Evolutionary conservation across 176 grass and related monocot species (phyloP), one percentile per base, ranked within the genome.

Genomic region (Phoenix roebelenii): DNA sequence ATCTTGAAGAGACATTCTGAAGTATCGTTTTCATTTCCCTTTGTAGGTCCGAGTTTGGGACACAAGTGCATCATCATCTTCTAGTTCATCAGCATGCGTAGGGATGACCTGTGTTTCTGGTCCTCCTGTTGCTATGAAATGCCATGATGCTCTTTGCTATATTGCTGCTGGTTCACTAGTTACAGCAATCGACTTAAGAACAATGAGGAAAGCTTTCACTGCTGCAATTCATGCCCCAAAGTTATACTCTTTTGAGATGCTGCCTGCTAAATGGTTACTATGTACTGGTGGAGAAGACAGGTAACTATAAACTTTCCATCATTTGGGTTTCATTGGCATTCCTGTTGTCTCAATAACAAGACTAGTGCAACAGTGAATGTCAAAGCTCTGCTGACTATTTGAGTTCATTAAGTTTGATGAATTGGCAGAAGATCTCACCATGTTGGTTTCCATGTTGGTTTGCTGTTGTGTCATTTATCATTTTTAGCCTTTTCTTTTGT

Each of bases 31-130:
- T 3, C 74, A 48, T 79, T 26, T 18, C 51, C 15, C 15, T 69
- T 78, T 65, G 22, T 30, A 88, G 91, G 75, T 96, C 69, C 87
- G 79, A 85, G 80, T 86, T 66, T 96, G 92, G 92, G 87, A 96
- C 68, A 79, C 81, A 54, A 39, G 71, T 74, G 58, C 74, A 28
- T 28, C 57, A 58, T 58, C 77, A 65, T 85, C 68, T n/a, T 80
- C 67, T 77, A 64, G 79, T 64, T 85, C 77, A 72, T 86, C 83
- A 28, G 86, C 83, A 16, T 96, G 83, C 51, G 92, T 90, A 44
- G 92, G 92, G 28, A 73, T 52, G 48, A 77, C 80, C 23, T 80
- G 85, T 22, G 57, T 90, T 59, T 49, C 49, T 59, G 58, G 80
- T 24, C 23, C 44, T 72, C 83, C 86, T 49, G 65, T 90, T 72